phyloP scores from a whole-genome alignment of 2,329 filamentous ascomycete genomes.

The Cladophialophora bantiana region DNA sequence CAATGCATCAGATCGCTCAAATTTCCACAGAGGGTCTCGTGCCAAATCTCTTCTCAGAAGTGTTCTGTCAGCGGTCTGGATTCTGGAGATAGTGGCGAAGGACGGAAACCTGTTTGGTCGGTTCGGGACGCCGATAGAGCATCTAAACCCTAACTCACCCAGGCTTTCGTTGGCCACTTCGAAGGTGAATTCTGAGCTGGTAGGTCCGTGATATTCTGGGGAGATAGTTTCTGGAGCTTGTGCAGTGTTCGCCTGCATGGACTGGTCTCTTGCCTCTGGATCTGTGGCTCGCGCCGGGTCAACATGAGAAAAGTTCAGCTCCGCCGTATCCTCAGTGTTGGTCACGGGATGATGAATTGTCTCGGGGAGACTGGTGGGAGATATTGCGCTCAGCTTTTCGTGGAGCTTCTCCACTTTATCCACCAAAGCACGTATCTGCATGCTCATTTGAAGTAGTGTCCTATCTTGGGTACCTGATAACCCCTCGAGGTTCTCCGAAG shows the following conservation, averaged over 20 bases:
- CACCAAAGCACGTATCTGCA: slow-evolving; percentile 1
- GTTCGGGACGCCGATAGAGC: neutral
- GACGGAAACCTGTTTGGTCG: neutral
- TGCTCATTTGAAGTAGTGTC: neutral
- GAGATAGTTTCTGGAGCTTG: slow-evolving; percentile 10
- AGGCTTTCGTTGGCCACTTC: slow-evolving; percentile 21
- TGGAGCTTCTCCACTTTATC: neutral
- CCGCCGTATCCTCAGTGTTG: neutral
- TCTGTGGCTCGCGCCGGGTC: neutral
- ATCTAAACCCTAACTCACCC: slow-evolving; percentile 8
- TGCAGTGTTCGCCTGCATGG: neutral
- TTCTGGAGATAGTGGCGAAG: neutral
- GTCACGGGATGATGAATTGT: too few species aligned
- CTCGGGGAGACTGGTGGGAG: neutral
- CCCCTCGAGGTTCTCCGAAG: too few species aligned
- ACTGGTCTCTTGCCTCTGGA: neutral
- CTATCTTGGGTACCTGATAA: too few species aligned
- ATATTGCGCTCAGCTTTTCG: slow-evolving; percentile 2
- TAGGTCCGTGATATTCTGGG: slow-evolving; percentile 24
- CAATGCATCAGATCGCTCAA: slow-evolving; percentile 9
- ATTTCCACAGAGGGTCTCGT: slow-evolving; percentile 20
- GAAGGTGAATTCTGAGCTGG: slow-evolving; percentile 23
- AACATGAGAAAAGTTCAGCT: neutral
- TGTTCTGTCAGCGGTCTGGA: neutral
- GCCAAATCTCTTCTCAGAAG: slow-evolving; percentile 8